Percentiles rank a stretch among this genome's conserved stretches.
Conservation (phyloP, 2,329 filamentous ascomycete genomes). For the Venturia pyrina region DNA sequence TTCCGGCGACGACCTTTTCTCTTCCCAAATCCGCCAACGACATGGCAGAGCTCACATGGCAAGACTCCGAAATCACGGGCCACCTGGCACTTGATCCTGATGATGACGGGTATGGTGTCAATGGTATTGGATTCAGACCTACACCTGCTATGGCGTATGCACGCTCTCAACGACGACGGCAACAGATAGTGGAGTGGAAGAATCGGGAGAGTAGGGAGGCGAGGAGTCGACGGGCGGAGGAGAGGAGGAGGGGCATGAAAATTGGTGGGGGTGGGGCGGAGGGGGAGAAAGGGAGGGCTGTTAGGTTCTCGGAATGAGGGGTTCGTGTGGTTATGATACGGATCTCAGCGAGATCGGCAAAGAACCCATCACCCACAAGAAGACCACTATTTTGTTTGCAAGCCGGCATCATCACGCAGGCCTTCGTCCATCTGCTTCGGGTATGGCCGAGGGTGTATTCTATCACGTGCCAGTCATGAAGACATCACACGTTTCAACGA, state of each 20-base stretch:
- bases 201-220: constrained; percentile 49
- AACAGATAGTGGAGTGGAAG: constrained; percentile 51
- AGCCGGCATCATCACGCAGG: too few species aligned
- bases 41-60: constrained; percentile 32
- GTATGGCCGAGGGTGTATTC: too few species aligned
- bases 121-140: constrained; percentile 53
- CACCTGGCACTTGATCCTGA: constrained; percentile 43
- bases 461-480: too few species aligned
- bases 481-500: too few species aligned
- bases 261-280: neutral
- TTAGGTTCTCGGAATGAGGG: constrained; percentile 3
- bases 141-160: constrained; percentile 49
- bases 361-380: too few species aligned
- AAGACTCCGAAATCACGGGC: constrained; percentile 52
- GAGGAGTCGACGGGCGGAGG: constrained; percentile 45
- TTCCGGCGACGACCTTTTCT: neutral
- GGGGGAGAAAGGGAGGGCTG: neutral
- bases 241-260: constrained; percentile 27
- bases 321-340: too few species aligned
- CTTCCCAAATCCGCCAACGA: neutral
- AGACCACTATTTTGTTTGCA: too few species aligned
- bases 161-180: constrained; percentile 44
- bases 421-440: too few species aligned
- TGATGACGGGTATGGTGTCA: constrained; percentile 54
- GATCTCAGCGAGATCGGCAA: neutral